phyloP scores from a whole-genome alignment of 768 basidiomycete species.

The Leucocoprinus birnbaumii region DNA sequence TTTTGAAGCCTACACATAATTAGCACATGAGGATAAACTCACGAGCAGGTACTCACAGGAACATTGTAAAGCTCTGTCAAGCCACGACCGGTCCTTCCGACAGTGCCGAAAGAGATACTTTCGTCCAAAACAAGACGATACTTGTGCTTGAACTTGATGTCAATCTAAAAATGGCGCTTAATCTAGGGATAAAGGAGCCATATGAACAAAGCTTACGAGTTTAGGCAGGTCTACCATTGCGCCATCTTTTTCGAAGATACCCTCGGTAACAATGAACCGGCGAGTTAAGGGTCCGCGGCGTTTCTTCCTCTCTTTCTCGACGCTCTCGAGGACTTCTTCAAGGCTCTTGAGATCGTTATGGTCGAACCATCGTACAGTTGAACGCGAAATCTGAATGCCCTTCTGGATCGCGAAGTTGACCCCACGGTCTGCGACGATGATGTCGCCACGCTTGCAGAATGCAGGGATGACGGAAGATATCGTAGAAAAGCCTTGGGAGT shows the following conservation, averaged over 20 bases:
- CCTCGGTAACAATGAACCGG: constrained; percentile 95
- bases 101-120: constrained; percentile 87
- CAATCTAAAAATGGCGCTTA: constrained; percentile 54
- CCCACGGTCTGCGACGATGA: constrained; percentile 98
- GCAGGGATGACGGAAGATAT: constrained; percentile 94
- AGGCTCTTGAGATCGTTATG: constrained; percentile 92
- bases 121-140: constrained; percentile 95
- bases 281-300: constrained; percentile 79
- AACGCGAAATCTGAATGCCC: constrained; percentile 91
- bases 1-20: constrained; percentile 60
- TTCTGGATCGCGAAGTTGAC: constrained; percentile 95
- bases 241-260: constrained; percentile 94
- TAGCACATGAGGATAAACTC: neutral
- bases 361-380: constrained; percentile 92
- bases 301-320: constrained; percentile 89
- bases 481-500: constrained; percentile 91
- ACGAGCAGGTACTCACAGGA: constrained; percentile 50
- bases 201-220: constrained; percentile 54
- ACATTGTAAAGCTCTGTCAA: constrained; percentile 94
- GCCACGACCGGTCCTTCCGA: constrained; percentile 92
- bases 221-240: constrained; percentile 90
- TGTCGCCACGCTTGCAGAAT: constrained; percentile 95
- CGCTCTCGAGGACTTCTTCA: constrained; percentile 78
- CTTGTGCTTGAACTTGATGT: constrained; percentile 94
- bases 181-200: neutral